Base-by-base conservation (phyloP, 1,284 basidiomycete species). In the Pseudozyma tsukubaensis region DNA sequence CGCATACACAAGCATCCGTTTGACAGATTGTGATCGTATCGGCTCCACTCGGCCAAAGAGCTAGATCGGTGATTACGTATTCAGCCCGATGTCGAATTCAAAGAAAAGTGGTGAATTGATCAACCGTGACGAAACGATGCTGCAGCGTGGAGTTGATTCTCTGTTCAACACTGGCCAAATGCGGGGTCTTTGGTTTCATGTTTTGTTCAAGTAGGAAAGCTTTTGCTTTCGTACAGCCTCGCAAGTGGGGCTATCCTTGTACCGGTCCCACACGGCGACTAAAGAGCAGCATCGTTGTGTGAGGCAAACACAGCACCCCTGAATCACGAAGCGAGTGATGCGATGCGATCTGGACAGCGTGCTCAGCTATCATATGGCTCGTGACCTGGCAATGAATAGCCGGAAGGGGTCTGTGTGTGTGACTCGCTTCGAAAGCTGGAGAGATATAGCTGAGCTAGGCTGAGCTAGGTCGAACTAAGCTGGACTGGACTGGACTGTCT, bases 71-170 rank as follows among this genome's bases (percentile, higher is more conserved):
- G 14, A 18, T 24, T 3, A 11, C 24, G 24, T 5, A 51, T 49
- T 44, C 2, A 4, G 18, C 34, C 49, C 49, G 60, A 63, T 63
- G 18, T 29, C 18, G 24, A 49, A 42, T 2, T 49, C 53, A 44
- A 54, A 53, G 9, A 58, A 29, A 43, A 40, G 47, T 45, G 39
- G 18, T 4, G 42, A 44, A 32, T 36, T 29, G 24, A 5, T n/a
- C 12, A 52, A 50, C 32, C 19, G 40, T 49, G 56, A 59, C 48
- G 51, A 51, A 48, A 53, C 50, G 21, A 68, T 49, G 34, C 65
- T 68, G 65, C 65, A 62, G 40, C 53, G 59, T 68, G 55, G 65
- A 68, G 59, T 67, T 67, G 54, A 37, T 39, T 39, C 34, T 10
- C 6, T 29, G 24, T 29, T 29, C 24, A 3, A 29, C 24, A 29